These are phyloP conservation scores for Blastomyces emzantsi DNA, from an alignment of 2,329 filamentous ascomycete genomes.

Conservation along the genomic window DNA sequence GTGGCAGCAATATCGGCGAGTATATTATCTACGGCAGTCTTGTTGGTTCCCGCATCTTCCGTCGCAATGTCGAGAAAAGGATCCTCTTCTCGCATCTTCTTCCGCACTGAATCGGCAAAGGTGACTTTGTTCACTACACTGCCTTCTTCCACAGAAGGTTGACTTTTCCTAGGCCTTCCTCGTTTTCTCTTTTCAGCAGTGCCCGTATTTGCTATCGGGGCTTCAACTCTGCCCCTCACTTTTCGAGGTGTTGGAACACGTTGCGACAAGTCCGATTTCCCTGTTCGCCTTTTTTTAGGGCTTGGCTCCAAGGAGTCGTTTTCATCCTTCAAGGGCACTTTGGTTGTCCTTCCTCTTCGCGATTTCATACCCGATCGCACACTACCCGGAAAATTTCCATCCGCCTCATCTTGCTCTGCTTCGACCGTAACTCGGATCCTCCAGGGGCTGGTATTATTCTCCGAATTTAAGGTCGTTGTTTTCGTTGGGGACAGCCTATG, in stretches of 20 bases:
- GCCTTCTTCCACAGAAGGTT: constrained; percentile 17
- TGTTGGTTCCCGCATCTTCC: constrained; percentile 22
- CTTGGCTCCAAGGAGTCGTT: constrained; percentile 26
- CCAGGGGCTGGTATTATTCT: constrained; percentile 40
- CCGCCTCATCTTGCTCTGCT: constrained; percentile 37
- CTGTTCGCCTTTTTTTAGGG: constrained; percentile 34
- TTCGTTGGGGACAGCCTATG: constrained; percentile 31
- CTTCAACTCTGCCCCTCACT: constrained; percentile 16
- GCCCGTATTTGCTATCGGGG: constrained; percentile 22
- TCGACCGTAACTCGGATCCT: constrained; percentile 41
- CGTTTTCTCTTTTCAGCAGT: constrained; percentile 28
- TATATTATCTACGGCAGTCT: neutral
- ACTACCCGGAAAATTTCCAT: constrained; percentile 20
- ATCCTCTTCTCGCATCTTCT: constrained; percentile 20
- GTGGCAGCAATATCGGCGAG: neutral
- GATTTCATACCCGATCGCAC: neutral
- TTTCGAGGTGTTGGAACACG: constrained; percentile 30
- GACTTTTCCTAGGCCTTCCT: constrained; percentile 33
- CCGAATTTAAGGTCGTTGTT: constrained; percentile 24
- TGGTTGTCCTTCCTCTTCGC: constrained; percentile 28
- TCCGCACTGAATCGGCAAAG: constrained; percentile 12
- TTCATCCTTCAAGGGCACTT: constrained; percentile 36
- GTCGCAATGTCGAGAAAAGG: constrained; percentile 25
- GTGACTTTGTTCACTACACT: constrained; percentile 5
- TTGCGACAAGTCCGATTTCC: constrained; percentile 31